Evolutionary conservation across 306 rosid genomes (phyloP).

Genomic region (Echinosophora koreensis): DNA sequence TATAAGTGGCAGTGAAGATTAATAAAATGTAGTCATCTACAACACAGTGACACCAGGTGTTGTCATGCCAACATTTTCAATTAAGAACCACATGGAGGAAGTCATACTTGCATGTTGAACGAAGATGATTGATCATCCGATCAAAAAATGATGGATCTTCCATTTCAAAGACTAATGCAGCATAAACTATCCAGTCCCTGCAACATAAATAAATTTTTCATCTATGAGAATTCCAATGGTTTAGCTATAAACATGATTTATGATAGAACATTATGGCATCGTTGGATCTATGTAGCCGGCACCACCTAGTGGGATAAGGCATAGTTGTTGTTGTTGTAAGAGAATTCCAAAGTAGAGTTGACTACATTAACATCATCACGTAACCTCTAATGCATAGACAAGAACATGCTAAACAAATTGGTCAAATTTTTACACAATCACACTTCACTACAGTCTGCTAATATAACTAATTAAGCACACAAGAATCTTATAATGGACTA

Average conservation of each 20-base stretch:
- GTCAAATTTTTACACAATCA: slow-evolving; percentile 3
- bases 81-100: slow-evolving; percentile 22
- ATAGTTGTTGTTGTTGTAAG: too few species aligned
- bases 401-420: slow-evolving; percentile 12
- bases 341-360: neutral
- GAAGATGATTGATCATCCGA: slow-evolving; percentile 70
- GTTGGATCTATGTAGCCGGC: too few species aligned
- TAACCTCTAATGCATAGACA: slow-evolving; percentile 21
- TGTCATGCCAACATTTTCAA: neutral
- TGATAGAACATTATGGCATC: too few species aligned
- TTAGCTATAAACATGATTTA: too few species aligned
- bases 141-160: slow-evolving; percentile 68
- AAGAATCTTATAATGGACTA: neutral
- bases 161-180: slow-evolving; percentile 50
- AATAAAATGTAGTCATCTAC: slow-evolving; percentile 5
- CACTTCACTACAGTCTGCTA: neutral
- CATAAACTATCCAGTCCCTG: slow-evolving; percentile 45
- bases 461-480: neutral
- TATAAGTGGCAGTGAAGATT: neutral
- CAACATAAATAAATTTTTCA: slow-evolving; percentile 22
- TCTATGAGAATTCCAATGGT: neutral
- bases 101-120: slow-evolving; percentile 82
- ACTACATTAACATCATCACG: neutral
- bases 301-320: too few species aligned
- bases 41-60: slow-evolving; percentile 9